Evolutionary conservation across 371 early-diverging fungal species (phyloP), one percentile per base, ranked within the genome.

Genomic region (Lichtheimia ornata): DNA sequence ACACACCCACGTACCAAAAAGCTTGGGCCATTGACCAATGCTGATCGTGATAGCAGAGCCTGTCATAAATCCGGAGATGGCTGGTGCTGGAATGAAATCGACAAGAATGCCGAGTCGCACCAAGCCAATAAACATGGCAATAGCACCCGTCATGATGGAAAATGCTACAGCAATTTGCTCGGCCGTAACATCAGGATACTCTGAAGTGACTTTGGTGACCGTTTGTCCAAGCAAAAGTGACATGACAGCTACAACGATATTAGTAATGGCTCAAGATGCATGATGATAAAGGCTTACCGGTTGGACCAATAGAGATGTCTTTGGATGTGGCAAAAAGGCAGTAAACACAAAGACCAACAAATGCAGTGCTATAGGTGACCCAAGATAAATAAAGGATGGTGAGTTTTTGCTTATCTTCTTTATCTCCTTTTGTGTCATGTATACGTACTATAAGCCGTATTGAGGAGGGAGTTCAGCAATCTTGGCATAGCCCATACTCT

Each of bases 301-400:
- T 91, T 0, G 95, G 92, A 15, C 96, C 94, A 56, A 94, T 90
- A 22, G 91, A 90, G 24, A 93, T 91, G 65, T 93, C 94, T 65
- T 91, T 91, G 41, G 91, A 88, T 0, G 94, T 93, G 40, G 90
- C 93, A 70, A 94, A 89, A 27, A 93, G 69, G 54, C 81, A 83
- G 69, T 95, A 96, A 24, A 92, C 66, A 43, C 89, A 72, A 11
- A 88, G 79, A 53, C 95, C 94, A 47, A 93, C 82, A 65, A 94
- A 91, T 13, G 74, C 77, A 59, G 77, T 74, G 43, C 76, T 76
- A 65, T 15, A 41, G 15, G n/a, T 18, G 25, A 49, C 41, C 20
- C 28, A 53, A 17, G 35, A 5, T 18, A 59, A 50, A 51, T 41
- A 22, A 13, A 12, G 43, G 0, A 28, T 28, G 14, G 18, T 53